phyloP scores from a whole-genome alignment of 179 eudicot genomes.

The Beta lomatogona region DNA sequence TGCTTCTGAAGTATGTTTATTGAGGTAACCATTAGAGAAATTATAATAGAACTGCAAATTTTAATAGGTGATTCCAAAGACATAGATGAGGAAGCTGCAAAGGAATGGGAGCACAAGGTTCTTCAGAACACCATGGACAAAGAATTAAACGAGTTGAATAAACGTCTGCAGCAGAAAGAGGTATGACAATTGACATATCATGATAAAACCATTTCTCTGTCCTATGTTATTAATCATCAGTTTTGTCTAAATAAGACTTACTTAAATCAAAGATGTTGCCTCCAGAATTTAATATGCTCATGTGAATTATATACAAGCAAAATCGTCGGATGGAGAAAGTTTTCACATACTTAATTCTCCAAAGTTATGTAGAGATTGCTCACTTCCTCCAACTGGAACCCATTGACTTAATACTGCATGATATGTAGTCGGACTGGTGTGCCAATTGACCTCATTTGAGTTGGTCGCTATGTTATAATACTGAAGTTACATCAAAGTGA shows the following conservation, averaged over 20 bases:
- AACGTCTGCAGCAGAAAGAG: conserved; percentile 95
- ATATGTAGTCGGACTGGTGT: not conserved
- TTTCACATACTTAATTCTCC: not conserved
- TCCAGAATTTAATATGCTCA: not conserved
- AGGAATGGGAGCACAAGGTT: conserved; percentile 98
- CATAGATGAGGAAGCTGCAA: conserved; percentile 91
- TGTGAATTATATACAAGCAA: too few species aligned
- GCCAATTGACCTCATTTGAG: not conserved
- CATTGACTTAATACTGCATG: not conserved
- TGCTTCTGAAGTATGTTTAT: conserved; percentile 2
- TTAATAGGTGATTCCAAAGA: conserved; percentile 75
- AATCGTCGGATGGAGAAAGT: not conserved
- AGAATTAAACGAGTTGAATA: conserved; percentile 84
- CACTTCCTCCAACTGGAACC: not conserved
- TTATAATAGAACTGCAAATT: conserved; percentile 15
- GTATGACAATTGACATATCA: conserved; percentile 34
- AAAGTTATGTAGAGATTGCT: too few species aligned
- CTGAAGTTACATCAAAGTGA: not conserved
- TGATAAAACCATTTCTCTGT: conserved; percentile 7
- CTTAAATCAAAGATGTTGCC: not conserved
- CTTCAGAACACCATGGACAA: conserved; percentile 93
- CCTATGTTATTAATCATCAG: not conserved
- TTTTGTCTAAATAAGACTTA: too few species aligned
- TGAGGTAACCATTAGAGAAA: conserved; percentile 1
- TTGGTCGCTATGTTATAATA: not conserved